Evolutionary conservation across 768 basidiomycete genomes (phyloP).

Genomic region (Leccinum obscurum): DNA sequence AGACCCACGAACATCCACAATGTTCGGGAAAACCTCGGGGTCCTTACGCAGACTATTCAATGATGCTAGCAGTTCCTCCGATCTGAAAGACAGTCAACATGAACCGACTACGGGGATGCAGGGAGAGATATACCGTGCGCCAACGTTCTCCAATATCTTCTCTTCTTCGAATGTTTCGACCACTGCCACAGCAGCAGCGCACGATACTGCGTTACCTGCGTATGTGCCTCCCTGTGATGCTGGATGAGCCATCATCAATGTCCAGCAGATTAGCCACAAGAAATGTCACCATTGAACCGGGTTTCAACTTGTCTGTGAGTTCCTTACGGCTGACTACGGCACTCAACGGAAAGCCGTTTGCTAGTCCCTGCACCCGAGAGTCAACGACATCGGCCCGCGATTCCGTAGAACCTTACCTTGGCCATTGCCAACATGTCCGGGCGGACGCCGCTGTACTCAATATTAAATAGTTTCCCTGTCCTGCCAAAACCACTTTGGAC

Average conservation of each 20-base stretch:
- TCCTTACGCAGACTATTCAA: conserved; percentile 60
- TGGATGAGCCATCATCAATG: conserved; percentile 9
- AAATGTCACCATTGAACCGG: conserved; percentile 71
- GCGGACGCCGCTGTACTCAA: conserved; percentile 78
- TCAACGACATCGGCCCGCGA: conserved; percentile 7
- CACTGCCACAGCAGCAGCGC: conserved; percentile 87
- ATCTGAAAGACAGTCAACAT: conserved; percentile 41
- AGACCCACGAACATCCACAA: conserved; percentile 84
- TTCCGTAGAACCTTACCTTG: conserved; percentile 52
- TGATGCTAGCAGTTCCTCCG: conserved; percentile 64
- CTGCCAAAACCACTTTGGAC: conserved; percentile 91
- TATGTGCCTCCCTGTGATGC: conserved; percentile 75
- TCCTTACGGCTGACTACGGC: conserved; percentile 81
- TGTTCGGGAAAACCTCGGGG: conserved; percentile 50
- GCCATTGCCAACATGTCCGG: conserved; percentile 91
- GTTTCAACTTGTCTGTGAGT: conserved; percentile 72
- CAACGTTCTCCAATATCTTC: conserved; percentile 79
- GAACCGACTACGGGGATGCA: conserved; percentile 2
- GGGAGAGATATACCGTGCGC: conserved; percentile 52
- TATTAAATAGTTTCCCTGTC: conserved; percentile 80
- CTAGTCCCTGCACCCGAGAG: conserved; percentile 55
- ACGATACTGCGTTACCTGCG: conserved; percentile 89
- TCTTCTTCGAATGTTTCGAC: conserved; percentile 77
- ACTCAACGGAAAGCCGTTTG: conserved; percentile 93
- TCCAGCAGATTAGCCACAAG: background rate